Evolutionary conservation across 2,329 filamentous ascomycete genomes (phyloP), one percentile per base, ranked within the genome.

Genomic region (Sclerotinia nivalis): DNA sequence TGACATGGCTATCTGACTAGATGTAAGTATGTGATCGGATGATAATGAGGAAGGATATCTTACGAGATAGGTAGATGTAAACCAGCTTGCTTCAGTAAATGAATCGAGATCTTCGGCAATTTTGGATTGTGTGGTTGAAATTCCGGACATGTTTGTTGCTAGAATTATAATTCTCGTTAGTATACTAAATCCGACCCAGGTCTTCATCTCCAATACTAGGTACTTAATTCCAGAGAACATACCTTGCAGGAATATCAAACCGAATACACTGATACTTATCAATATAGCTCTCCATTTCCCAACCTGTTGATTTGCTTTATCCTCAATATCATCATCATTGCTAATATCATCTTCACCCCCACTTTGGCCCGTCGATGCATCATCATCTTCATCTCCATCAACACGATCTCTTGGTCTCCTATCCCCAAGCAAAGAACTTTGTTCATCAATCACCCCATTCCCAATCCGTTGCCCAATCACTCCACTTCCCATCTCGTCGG

Each of bases 91-190:
- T 69, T 88, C 83, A 69, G 89, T 88, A 76, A 93, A 93, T 1
- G 91, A 87, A 79, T 92, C 84, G 2, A 96, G 83, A 73, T 95
- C 92, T 10, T 85, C 86, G 2, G 92, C 92, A 73, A 96, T 92
- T 64, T 84, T 84, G 10, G 89, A 92, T 80, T 96, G 93, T 1
- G 91, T 91, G 69, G 93, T 94, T 8, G 91, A 92, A 77, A 96
- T 89, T 74, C 93, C 89, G 18, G 89, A 92, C 80, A 94, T 92
- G 76, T 96, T 96, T 72, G 86, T 74, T 43, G 77, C 77, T 79
- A 68, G 68, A 15, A 20, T 60, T 47, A 59, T 22, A 34, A n/a
- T 69, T 40, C 61, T 34, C 40, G 31, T 47, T 58, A 60, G 47
- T 18, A 40, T 18, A 4, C n/a, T 50, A 71, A 54, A 72, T 66